Percentiles rank a stretch among this genome's conserved stretches.
phyloP scores from a whole-genome alignment of 768 basidiomycete species.

The Russula vinacea region DNA sequence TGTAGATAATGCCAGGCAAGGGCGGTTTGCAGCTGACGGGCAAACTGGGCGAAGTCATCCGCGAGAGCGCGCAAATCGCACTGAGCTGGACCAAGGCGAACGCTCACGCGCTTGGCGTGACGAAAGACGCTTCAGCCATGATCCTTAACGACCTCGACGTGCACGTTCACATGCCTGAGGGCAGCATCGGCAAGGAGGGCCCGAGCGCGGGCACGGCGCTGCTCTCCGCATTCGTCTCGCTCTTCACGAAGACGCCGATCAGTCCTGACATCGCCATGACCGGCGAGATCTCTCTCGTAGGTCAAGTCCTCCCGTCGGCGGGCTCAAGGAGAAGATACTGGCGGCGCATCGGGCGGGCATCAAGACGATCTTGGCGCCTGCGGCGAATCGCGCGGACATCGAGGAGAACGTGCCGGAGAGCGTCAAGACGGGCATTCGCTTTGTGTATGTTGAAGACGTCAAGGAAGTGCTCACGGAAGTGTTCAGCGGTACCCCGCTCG shows the following conservation, averaged over 20 bases:
- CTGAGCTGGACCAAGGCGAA: conserved; percentile 91
- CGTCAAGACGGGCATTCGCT: conserved; percentile 91
- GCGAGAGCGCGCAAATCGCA: conserved; percentile 93
- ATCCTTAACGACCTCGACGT: conserved; percentile 84
- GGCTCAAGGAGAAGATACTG: conserved; percentile 93
- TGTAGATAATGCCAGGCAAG: conserved; percentile 93
- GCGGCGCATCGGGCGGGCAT: conserved; percentile 97
- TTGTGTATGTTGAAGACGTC: conserved; percentile 94
- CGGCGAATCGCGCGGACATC: conserved; percentile 88
- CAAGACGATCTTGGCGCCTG: conserved; percentile 84
- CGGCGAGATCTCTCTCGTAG: conserved; percentile 94
- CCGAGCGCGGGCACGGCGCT: conserved; percentile 97
- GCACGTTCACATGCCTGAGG: conserved; percentile 98
- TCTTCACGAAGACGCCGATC: conserved; percentile 83
- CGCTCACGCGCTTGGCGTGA: conserved; percentile 86
- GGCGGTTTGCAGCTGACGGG: conserved; percentile 90
- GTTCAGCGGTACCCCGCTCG: conserved; percentile 60
- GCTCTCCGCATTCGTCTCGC: conserved; percentile 82
- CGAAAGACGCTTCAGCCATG: conserved; percentile 62
- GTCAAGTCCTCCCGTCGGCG: conserved; percentile 94
- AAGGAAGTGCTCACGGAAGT: conserved; percentile 86
- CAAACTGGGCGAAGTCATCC: conserved; percentile 96
- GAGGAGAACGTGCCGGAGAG: conserved; percentile 97
- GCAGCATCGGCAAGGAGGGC: conserved; percentile 90
- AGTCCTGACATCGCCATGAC: conserved; percentile 96